Percentiles rank a stretch among this genome's conserved stretches.
phyloP scores from a whole-genome alignment of 768 basidiomycete species.

The Pisolithus microcarpus region DNA sequence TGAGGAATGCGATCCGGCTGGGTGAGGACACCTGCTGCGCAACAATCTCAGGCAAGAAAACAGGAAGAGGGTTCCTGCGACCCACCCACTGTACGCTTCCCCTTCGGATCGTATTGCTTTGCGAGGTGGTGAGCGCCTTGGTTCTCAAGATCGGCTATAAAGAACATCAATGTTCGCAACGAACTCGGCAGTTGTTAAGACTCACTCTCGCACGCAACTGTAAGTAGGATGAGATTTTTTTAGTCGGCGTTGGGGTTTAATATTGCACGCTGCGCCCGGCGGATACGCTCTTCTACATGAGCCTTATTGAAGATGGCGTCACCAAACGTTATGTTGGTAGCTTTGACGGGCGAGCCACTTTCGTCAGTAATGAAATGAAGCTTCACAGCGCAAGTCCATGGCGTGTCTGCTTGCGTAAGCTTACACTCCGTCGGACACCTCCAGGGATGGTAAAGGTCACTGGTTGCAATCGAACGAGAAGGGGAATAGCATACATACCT shows the following conservation, averaged over 20 bases:
- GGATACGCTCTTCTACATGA: conserved; percentile 58
- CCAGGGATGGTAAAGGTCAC: background rate
- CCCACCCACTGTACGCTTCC: conserved; percentile 64
- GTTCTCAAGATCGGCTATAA: conserved; percentile 73
- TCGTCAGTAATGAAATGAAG: conserved; percentile 39
- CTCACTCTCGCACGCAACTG: conserved; percentile 42
- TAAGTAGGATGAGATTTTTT: conserved; percentile 47
- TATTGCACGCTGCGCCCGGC: conserved; percentile 59
- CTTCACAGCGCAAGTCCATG: conserved; percentile 48
- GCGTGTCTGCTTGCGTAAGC: conserved; percentile 31
- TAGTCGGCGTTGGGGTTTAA: conserved; percentile 42
- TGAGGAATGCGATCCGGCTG: conserved; percentile 55
- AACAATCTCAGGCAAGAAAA: conserved; percentile 13
- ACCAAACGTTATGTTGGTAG: conserved; percentile 39
- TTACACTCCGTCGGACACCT: conserved; percentile 57
- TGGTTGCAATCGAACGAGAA: background rate
- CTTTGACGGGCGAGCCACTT: conserved; percentile 30
- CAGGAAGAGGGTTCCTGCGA: conserved; percentile 47
- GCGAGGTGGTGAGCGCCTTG: conserved; percentile 68
- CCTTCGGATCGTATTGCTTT: conserved; percentile 51
- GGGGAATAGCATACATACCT: conserved; percentile 33
- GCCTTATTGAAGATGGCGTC: conserved; percentile 40
- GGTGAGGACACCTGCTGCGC: conserved; percentile 55
- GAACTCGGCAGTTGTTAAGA: background rate
- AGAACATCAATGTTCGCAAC: conserved; percentile 21